A percentile compares a stretch with the other conserved stretches of the same genome.
phyloP scores from a whole-genome alignment of 441 rosid genomes.

The Erodium moschatum region DNA sequence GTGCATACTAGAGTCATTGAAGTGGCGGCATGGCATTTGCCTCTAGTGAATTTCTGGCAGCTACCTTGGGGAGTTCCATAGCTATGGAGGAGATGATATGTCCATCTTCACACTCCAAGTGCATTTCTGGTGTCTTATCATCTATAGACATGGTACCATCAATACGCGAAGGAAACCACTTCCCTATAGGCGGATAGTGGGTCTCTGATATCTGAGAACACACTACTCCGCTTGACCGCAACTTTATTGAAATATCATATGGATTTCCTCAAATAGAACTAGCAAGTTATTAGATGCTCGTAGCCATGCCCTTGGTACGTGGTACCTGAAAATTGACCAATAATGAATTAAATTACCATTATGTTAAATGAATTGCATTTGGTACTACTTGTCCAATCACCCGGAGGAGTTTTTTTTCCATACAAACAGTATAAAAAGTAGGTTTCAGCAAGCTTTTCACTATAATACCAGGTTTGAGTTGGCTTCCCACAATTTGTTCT shows the following conservation, averaged over 20 bases:
- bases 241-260: constrained; percentile 42
- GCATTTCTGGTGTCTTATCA: constrained; percentile 47
- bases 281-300: constrained; percentile 46
- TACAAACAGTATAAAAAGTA: not conserved
- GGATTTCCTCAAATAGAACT: constrained; percentile 61
- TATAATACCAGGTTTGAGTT: constrained; percentile 49
- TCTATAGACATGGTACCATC: constrained; percentile 28
- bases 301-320: constrained; percentile 61
- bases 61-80: constrained; percentile 56
- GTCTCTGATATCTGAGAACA: constrained; percentile 55
- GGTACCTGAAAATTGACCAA: constrained; percentile 41
- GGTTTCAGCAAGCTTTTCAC: not conserved
- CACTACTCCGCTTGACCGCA: constrained; percentile 31
- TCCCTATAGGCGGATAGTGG: constrained; percentile 59
- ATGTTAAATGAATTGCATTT: not conserved
- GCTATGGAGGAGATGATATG: constrained; percentile 49
- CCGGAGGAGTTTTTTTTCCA: too few species aligned
- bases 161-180: constrained; percentile 39
- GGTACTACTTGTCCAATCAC: too few species aligned
- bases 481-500: constrained; percentile 57
- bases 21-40: constrained; percentile 51
- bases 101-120: constrained; percentile 46
- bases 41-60: constrained; percentile 41
- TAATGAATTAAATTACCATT: not conserved
- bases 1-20: constrained; percentile 42